Percentiles rank a stretch among this genome's conserved stretches.
Conservation (phyloP, 768 basidiomycete genomes). For the Amanita pallidorosea region DNA sequence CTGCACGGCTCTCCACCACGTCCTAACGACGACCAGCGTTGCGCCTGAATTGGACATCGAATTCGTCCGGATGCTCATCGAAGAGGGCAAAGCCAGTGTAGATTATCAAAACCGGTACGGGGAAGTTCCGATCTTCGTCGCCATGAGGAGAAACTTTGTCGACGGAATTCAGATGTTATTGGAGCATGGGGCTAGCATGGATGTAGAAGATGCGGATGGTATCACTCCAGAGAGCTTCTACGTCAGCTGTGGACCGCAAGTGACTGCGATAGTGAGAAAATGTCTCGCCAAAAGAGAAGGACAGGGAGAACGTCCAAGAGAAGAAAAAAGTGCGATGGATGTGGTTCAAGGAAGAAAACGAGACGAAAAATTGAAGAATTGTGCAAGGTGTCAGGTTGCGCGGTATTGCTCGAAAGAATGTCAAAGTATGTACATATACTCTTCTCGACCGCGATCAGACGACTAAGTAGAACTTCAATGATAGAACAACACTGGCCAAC, state of each 20-base stretch:
- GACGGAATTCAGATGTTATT: not conserved
- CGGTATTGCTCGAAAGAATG: not conserved
- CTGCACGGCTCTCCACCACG: conserved; percentile 39
- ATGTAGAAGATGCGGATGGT: not conserved
- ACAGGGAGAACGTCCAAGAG: too few species aligned
- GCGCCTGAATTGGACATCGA: conserved; percentile 18
- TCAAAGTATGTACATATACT: not conserved
- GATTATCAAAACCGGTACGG: conserved; percentile 22
- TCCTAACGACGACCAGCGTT: conserved; percentile 11
- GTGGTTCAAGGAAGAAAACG: not conserved
- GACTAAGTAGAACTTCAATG: not conserved
- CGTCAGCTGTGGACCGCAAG: not conserved
- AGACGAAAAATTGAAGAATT: not conserved
- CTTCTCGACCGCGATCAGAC: not conserved
- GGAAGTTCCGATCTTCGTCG: not conserved
- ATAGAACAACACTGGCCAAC: not conserved
- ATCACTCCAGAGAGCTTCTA: not conserved
- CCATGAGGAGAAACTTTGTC: not conserved
- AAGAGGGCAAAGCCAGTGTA: conserved; percentile 33
- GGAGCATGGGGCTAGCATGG: not conserved
- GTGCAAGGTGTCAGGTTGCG: not conserved
- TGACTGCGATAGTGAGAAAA: not conserved
- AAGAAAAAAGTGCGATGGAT: not conserved
- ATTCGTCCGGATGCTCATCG: conserved; percentile 27
- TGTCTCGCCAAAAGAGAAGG: not conserved